Evolutionary conservation across 441 rosid genomes (phyloP).

Genomic region (Brassica balearica): DNA sequence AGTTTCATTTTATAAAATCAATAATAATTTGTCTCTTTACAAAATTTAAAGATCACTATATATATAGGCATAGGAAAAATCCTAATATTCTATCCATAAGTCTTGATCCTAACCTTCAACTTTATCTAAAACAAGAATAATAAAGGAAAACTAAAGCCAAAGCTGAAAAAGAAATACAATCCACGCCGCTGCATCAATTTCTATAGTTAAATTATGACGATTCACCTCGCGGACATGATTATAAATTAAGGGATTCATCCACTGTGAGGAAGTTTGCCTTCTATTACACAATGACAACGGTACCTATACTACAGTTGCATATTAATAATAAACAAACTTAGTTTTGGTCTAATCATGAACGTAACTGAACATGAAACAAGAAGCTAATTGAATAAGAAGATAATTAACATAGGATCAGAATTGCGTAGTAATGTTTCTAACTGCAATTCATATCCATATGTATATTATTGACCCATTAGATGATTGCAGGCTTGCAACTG

Average conservation of each 20-base stretch:
- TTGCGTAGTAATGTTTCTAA: neutral
- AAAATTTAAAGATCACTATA: neutral
- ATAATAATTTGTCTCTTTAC: neutral
- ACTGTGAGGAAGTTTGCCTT: neutral
- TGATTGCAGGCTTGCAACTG: neutral
- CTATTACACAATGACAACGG: neutral
- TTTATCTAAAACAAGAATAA: neutral
- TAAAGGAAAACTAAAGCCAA: neutral
- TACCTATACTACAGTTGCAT: neutral
- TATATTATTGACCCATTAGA: neutral
- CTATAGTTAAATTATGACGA: neutral
- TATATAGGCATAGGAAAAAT: neutral
- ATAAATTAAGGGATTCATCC: neutral
- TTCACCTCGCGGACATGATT: neutral
- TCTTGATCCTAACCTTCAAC: neutral
- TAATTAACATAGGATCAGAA: neutral
- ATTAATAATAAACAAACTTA: neutral
- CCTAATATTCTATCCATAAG: too few relatives aligned
- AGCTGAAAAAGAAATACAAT: neutral
- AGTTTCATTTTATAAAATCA: too few relatives aligned
- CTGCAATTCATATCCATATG: neutral
- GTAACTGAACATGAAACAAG: neutral
- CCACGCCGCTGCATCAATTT: neutral
- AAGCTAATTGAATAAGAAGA: neutral
- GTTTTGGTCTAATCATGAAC: neutral